Conservation (phyloP, 2,329 filamentous ascomycete genomes). For the Ceratocystis colombiana region DNA sequence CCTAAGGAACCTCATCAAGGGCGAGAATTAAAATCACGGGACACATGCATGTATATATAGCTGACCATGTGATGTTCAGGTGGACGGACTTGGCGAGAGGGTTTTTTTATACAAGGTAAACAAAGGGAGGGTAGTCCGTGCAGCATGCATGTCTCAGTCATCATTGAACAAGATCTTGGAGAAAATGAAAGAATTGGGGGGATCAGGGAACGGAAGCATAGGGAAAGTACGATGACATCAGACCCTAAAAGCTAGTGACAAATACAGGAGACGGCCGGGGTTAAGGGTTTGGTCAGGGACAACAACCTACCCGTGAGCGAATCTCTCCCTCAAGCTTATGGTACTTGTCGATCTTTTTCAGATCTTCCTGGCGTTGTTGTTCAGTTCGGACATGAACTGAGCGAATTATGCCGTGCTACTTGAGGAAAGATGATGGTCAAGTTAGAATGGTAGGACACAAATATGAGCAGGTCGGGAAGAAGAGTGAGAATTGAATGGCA, state of each 20-base stretch:
- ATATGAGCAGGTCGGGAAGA: not conserved
- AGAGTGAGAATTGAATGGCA: not conserved
- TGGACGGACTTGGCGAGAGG: not conserved
- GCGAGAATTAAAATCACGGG: conserved; percentile 16
- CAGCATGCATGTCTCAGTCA: conserved; percentile 4
- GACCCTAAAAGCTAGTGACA: not conserved
- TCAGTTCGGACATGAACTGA: conserved; percentile 52
- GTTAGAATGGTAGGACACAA: not conserved
- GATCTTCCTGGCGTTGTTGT: conserved; percentile 60
- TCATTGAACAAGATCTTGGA: not conserved
- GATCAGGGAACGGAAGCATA: not conserved
- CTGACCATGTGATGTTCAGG: not conserved
- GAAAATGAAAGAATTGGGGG: not conserved
- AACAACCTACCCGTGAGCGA: conserved; percentile 46
- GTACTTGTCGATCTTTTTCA: conserved; percentile 67
- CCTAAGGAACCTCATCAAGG: conserved; percentile 27
- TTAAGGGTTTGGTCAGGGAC: not conserved
- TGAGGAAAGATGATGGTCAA: not conserved
- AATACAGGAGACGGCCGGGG: not conserved
- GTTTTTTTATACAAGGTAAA: not conserved
- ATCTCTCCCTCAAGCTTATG: conserved; percentile 59
- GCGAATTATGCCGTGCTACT: conserved; percentile 74
- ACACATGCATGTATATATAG: not conserved
- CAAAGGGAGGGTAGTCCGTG: conserved; percentile 5
- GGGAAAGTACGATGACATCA: not conserved